phyloP scores from a whole-genome alignment of 495 filamentous ascomycete species.

The Aspergillus hancockii region DNA sequence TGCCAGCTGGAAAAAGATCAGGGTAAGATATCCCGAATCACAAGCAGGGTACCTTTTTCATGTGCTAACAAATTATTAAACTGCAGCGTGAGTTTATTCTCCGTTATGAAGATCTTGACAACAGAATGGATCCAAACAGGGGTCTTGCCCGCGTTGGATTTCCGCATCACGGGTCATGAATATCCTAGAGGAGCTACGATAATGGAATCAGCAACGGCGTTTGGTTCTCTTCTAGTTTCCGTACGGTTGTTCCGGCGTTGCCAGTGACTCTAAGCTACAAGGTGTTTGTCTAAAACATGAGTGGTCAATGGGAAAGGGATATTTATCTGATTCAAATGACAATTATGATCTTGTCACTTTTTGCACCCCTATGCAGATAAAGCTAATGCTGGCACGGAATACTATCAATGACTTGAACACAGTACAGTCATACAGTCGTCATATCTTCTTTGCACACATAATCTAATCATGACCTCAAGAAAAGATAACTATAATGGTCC shows the following conservation, averaged over 20 bases:
- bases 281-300: conserved; percentile 35
- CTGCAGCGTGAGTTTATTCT: conserved; percentile 74
- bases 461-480: background rate
- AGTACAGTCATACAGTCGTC: background rate
- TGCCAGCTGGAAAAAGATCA: conserved; percentile 77
- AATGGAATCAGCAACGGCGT: conserved; percentile 38
- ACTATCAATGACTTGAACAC: conserved; percentile 2
- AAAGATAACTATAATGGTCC: background rate
- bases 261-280: conserved; percentile 28
- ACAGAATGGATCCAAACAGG: conserved; percentile 47
- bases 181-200: conserved; percentile 17
- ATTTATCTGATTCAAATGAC: conserved; percentile 30
- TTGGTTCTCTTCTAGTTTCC: conserved; percentile 35
- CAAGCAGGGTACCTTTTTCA: background rate
- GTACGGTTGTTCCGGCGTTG: conserved; percentile 30
- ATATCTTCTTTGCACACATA: too few relatives aligned
- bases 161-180: conserved; percentile 46
- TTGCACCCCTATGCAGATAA: background rate
- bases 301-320: conserved; percentile 28
- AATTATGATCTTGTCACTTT: conserved; percentile 23
- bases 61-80: conserved; percentile 2
- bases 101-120: conserved; percentile 76
- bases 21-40: conserved; percentile 54
- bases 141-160: conserved; percentile 37
- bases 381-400: background rate